Percentiles rank a stretch among this genome's conserved stretches.
These are phyloP conservation scores for Verticillium klebahnii DNA, from an alignment of 2,329 filamentous ascomycete species.

Conservation along the genomic window DNA sequence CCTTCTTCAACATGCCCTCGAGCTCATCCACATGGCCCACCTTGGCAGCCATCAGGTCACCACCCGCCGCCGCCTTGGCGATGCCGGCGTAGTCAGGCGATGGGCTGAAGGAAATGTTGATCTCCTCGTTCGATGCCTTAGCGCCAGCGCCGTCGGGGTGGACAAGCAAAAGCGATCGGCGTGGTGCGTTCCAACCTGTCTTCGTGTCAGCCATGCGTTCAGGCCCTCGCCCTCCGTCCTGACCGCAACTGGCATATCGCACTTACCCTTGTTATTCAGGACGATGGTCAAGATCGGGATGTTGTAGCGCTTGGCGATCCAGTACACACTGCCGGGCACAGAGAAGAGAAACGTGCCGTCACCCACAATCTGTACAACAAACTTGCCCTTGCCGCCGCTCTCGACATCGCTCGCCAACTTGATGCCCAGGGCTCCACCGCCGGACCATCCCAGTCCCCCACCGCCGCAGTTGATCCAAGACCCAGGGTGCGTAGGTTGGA, in stretches of 20 bases:
- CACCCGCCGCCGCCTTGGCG: constrained; percentile 26
- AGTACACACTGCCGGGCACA: constrained; percentile 50
- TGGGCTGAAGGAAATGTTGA: constrained; percentile 41
- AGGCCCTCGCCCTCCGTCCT: not conserved
- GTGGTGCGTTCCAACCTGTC: constrained; percentile 39
- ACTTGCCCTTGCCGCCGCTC: constrained; percentile 38
- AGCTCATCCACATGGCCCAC: constrained; percentile 43
- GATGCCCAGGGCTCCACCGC: constrained; percentile 69
- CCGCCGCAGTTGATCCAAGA: constrained; percentile 80
- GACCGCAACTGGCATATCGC: not conserved
- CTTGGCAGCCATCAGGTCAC: constrained; percentile 44
- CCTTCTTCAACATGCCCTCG: constrained; percentile 40
- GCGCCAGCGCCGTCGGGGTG: constrained; percentile 37
- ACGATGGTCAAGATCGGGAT: constrained; percentile 52
- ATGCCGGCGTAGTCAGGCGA: constrained; percentile 34
- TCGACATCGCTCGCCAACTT: constrained; percentile 58
- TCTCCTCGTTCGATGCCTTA: constrained; percentile 36
- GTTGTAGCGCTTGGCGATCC: constrained; percentile 49
- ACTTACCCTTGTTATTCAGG: constrained; percentile 50
- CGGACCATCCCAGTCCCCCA: constrained; percentile 76
- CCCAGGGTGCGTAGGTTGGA: constrained; percentile 63
- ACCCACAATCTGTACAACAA: constrained; percentile 52
- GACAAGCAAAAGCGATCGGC: constrained; percentile 35
- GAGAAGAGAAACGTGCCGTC: constrained; percentile 54
- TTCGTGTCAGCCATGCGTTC: not conserved